phyloP scores from a whole-genome alignment of 768 basidiomycete genomes.

The Daedalea quercina region DNA sequence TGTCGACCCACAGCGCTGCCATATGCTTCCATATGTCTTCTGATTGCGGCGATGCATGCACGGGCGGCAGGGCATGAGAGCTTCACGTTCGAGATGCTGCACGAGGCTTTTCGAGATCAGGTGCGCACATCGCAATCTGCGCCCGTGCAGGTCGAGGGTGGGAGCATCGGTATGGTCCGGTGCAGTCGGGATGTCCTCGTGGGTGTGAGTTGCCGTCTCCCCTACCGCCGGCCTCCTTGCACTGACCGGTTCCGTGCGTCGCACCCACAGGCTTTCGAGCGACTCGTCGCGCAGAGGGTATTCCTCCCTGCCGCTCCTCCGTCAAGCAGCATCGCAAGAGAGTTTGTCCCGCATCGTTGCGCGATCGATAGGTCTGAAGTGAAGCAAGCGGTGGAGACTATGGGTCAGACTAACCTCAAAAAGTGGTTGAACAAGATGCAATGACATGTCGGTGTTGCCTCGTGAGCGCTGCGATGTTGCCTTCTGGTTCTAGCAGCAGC shows the following conservation, averaged over 20 bases:
- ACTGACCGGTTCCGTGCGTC: background rate
- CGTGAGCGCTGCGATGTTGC: too few relatives aligned
- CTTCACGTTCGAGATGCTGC: constrained; percentile 90
- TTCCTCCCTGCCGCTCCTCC: constrained; percentile 47
- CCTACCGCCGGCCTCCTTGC: background rate
- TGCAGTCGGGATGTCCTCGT: constrained; percentile 60
- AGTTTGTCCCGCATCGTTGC: constrained; percentile 74
- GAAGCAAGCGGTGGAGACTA: constrained; percentile 56
- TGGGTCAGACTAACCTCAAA: constrained; percentile 63
- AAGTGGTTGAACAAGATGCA: constrained; percentile 70
- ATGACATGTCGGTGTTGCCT: constrained; percentile 14
- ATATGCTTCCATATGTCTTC: constrained; percentile 74
- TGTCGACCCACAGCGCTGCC: constrained; percentile 45
- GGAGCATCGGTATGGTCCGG: constrained; percentile 66
- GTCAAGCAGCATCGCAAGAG: constrained; percentile 46
- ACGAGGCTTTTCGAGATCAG: constrained; percentile 72
- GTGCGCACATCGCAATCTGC: constrained; percentile 65
- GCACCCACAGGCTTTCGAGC: constrained; percentile 64
- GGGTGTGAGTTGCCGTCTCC: constrained; percentile 41
- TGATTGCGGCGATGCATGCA: constrained; percentile 80
- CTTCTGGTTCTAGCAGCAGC: background rate
- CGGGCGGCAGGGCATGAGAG: constrained; percentile 67
- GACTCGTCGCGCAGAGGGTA: constrained; percentile 47
- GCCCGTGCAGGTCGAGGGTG: constrained; percentile 68
- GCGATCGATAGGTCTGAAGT: constrained; percentile 57